Evolutionary conservation across 2,329 filamentous ascomycete species (phyloP).

Genomic region (Aspergillus glaucus): DNA sequence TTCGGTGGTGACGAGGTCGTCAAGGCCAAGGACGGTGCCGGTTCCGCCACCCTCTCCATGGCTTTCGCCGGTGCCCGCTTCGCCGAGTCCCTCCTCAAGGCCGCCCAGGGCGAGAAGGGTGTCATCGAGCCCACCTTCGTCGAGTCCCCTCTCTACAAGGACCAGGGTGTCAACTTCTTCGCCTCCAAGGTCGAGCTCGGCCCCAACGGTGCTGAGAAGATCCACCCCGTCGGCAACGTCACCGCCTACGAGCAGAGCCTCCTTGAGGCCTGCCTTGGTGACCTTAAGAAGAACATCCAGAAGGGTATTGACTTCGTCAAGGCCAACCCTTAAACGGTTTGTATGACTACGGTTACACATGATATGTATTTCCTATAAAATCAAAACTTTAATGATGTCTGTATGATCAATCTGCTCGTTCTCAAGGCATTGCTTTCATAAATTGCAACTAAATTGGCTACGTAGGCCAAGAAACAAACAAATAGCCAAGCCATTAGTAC

Average conservation of each 20-base stretch:
- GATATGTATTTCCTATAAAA: conserved; percentile 5
- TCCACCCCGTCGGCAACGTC: conserved; percentile 77
- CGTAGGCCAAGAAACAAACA: not conserved
- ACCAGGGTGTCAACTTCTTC: conserved; percentile 97
- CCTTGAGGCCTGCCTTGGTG: conserved; percentile 73
- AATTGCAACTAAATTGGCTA: not conserved
- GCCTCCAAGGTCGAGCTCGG: conserved; percentile 91
- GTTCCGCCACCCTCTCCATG: conserved; percentile 97
- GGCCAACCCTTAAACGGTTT: conserved; percentile 45
- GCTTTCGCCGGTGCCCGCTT: conserved; percentile 83
- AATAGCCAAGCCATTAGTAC: not conserved
- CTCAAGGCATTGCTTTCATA: not conserved
- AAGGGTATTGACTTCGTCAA: conserved; percentile 66
- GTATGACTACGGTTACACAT: conserved; percentile 17
- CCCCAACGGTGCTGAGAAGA: conserved; percentile 92
- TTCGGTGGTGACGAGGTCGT: conserved; percentile 99
- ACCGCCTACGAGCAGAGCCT: conserved; percentile 83
- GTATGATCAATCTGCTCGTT: not conserved
- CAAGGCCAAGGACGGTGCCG: conserved; percentile 96
- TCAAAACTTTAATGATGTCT: not conserved
- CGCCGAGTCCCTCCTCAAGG: conserved; percentile 89
- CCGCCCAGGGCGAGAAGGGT: conserved; percentile 86
- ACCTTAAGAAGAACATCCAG: conserved; percentile 69
- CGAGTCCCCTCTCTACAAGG: conserved; percentile 96
- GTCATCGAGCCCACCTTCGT: conserved; percentile 95